Base-by-base conservation (phyloP, 2,329 filamentous ascomycete species). In the Gliomastix tumulicola region DNA sequence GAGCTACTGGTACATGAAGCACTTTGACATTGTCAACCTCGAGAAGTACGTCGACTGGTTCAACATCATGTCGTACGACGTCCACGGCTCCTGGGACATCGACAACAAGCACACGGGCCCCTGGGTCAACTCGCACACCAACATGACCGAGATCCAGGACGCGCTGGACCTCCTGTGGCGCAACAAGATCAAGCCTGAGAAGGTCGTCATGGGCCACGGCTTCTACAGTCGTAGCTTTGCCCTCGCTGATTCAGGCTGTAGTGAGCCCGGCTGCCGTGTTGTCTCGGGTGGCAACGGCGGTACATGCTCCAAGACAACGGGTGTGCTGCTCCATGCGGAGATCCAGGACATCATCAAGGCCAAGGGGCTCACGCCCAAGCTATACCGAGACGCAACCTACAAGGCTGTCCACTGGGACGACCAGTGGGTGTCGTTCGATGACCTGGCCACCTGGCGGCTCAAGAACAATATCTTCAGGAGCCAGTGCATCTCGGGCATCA, bases 111-210 rank as follows among this genome's bases (percentile, higher is more conserved):
- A 21, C 4, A 46, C 49, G 11, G 65, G 64, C 2, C 30, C 51
- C 1, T 50, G 49, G 11, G 47, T 62, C 5, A 41, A 53, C 12
- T 46, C 54, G 0, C 69, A 73, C 39, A 69, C 67, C 2, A 70
- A 73, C 42, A 37, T 71, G 3, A 67, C 66, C 4, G 66, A 71
- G 41, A 69, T 71, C 21, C 43, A 68, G 2, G n/a, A 42, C 1
- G 54, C 50, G 0, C 40, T 71, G 0, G 59, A 71, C 3, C 60
- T 74, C 1, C 46, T 76, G 3, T 74, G 70, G 68, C 54, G 65
- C 7, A 65, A 60, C 36, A 48, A 62, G 23, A 53, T 76, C 20
- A 46, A 55, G 5, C 60, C 69, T 0, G 32, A 41, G 0, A 61
- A 66, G 19, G 51, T 76, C 5, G 51, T 48, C 4, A 37, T 76